phyloP scores from a whole-genome alignment of 2,329 filamentous ascomycete genomes.

The Lachnellula hyalina region DNA sequence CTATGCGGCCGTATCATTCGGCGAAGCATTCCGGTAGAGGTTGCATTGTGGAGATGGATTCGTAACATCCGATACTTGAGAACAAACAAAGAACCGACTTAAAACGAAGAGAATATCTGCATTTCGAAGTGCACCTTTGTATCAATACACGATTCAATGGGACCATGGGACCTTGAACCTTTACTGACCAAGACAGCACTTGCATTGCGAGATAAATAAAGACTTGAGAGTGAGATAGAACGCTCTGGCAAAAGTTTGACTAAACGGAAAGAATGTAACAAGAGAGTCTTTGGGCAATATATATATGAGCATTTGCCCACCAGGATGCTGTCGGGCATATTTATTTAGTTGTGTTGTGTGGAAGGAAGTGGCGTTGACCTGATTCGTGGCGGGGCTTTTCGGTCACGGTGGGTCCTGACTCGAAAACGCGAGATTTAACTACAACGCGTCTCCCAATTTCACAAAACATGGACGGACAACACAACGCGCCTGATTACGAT shows the following conservation, averaged over 20 bases:
- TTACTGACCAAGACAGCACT: background rate
- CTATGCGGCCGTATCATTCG: constrained; percentile 7
- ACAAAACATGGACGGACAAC: background rate
- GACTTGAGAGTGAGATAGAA: background rate
- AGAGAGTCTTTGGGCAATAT: background rate
- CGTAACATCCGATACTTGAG: constrained; percentile 10
- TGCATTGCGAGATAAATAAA: background rate
- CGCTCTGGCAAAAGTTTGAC: background rate
- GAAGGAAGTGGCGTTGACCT: background rate
- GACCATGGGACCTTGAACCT: background rate
- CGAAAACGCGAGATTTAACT: background rate
- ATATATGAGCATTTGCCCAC: background rate
- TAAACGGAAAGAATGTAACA: background rate
- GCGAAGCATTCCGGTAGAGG: constrained; percentile 5
- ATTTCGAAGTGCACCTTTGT: no score
- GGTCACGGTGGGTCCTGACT: background rate
- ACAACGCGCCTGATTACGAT: constrained; percentile 11
- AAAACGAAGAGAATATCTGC: background rate
- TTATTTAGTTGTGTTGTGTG: background rate
- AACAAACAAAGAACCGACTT: no score
- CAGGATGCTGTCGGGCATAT: background rate
- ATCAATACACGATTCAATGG: background rate
- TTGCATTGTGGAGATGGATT: constrained; percentile 11
- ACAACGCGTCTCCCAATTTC: background rate
- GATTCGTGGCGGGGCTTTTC: background rate